Conservation (phyloP, 371 early-diverging fungal genomes). For the Coemansia sp. region DNA sequence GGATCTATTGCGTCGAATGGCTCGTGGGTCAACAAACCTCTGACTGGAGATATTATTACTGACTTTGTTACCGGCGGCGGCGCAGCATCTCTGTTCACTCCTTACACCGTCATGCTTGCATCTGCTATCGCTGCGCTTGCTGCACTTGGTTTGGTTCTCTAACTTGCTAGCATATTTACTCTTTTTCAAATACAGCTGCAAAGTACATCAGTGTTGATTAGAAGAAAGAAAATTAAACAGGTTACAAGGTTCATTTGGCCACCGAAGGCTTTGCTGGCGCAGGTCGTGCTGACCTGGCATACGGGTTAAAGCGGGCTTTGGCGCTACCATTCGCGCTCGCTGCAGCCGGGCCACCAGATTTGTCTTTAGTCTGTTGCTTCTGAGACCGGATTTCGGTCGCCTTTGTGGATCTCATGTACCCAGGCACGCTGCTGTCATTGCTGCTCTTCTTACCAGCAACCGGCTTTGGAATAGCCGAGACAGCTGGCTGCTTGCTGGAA, state of each 20-base stretch:
- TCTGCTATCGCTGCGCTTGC: neutral
- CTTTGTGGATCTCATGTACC: slow-evolving; percentile 38
- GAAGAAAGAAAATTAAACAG: neutral
- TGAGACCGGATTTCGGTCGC: slow-evolving; percentile 37
- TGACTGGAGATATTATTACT: slow-evolving; percentile 21
- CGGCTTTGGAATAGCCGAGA: neutral
- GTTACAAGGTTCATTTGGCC: slow-evolving; percentile 9
- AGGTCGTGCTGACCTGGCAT: slow-evolving; percentile 14
- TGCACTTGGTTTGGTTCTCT: neutral
- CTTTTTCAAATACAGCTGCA: neutral
- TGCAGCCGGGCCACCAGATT: neutral
- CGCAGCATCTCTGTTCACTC: neutral
- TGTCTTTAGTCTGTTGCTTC: slow-evolving; percentile 3
- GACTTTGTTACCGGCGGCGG: slow-evolving; percentile 17
- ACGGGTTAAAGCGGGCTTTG: slow-evolving; percentile 32
- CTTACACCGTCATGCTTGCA: neutral
- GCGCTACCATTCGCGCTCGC: neutral
- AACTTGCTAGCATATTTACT: neutral
- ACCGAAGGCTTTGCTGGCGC: slow-evolving; percentile 3
- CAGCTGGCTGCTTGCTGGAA: slow-evolving; percentile 3
- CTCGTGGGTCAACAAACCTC: slow-evolving; percentile 25
- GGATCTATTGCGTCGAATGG: slow-evolving; percentile 44
- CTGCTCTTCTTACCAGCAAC: neutral
- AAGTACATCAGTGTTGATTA: neutral
- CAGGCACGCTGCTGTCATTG: slow-evolving; percentile 16